These are phyloP conservation scores for Suhomyces bolitotheri DNA, from an alignment of 1,139 yeast genomes.

Conservation along the genomic window DNA sequence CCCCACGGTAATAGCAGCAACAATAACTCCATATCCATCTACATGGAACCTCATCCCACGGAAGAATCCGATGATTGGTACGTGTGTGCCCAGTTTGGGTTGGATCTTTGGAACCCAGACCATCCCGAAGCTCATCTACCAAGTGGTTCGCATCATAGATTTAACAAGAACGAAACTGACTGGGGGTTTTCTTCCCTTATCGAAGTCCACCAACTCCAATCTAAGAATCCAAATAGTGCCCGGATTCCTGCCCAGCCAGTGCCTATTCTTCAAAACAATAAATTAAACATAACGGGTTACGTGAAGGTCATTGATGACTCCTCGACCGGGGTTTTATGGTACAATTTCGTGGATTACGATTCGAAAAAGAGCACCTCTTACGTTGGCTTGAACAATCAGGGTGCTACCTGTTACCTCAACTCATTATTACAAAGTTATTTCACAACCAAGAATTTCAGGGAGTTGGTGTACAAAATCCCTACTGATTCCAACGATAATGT, in stretches of 20 bases:
- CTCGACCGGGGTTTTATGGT: constrained; percentile 92
- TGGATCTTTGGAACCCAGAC: constrained; percentile 81
- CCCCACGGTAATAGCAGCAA: constrained; percentile 68
- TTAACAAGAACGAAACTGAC: constrained; percentile 73
- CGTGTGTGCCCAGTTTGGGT: constrained; percentile 87
- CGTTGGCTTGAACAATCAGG: constrained; percentile 93
- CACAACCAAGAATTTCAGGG: constrained; percentile 80
- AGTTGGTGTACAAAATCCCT: constrained; percentile 86
- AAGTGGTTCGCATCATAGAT: constrained; percentile 80
- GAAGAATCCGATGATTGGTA: constrained; percentile 58
- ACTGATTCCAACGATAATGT: constrained; percentile 33
- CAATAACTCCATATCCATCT: constrained; percentile 53
- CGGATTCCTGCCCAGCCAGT: constrained; percentile 16
- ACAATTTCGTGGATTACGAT: constrained; percentile 79
- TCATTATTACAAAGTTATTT: constrained; percentile 88
- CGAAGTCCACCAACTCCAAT: constrained; percentile 53
- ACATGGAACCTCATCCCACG: constrained; percentile 61
- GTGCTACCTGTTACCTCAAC: constrained; percentile 96
- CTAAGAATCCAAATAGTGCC: constrained; percentile 18
- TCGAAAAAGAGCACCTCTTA: constrained; percentile 85
- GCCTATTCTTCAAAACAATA: constrained; percentile 57
- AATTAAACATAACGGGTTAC: constrained; percentile 71
- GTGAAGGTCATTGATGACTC: constrained; percentile 81
- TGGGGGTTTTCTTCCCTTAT: constrained; percentile 93
- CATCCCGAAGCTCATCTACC: constrained; percentile 61